Conservation (phyloP, 208 protist species). For the Leishmania turanica region DNA sequence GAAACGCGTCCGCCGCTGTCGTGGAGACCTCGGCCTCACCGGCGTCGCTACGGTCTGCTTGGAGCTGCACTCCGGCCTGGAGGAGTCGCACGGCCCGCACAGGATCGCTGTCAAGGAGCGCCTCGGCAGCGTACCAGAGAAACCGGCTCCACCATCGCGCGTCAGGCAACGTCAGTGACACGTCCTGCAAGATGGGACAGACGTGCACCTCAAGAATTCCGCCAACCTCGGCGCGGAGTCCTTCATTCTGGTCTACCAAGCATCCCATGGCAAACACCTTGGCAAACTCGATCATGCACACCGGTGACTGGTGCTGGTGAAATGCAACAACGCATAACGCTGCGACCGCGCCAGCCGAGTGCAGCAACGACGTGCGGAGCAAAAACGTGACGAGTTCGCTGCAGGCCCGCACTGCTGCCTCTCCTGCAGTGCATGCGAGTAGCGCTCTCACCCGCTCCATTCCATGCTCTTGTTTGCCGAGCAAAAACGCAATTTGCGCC, state of each 20-base stretch:
- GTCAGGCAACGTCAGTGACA: not conserved
- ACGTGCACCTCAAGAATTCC: constrained; percentile 14
- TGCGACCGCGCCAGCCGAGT: constrained; percentile 12
- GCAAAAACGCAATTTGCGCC: constrained; percentile 23
- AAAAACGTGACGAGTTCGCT: constrained; percentile 30
- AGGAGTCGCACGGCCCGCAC: constrained; percentile 22
- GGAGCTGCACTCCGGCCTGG: constrained; percentile 17
- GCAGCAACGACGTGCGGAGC: not conserved
- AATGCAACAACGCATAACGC: constrained; percentile 2
- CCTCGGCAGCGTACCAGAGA: constrained; percentile 35
- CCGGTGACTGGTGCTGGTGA: not conserved
- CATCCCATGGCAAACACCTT: constrained; percentile 32
- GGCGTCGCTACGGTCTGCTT: not conserved
- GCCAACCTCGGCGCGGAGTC: not conserved
- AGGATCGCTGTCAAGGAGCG: constrained; percentile 7
- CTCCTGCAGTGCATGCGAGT: not conserved
- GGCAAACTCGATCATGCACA: constrained; percentile 27
- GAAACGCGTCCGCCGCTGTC: not conserved
- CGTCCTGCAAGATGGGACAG: constrained; percentile 15
- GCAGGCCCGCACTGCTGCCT: constrained; percentile 1
- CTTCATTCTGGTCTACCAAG: not conserved
- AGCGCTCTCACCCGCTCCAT: constrained; percentile 2
- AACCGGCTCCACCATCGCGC: constrained; percentile 44
- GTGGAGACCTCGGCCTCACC: not conserved
- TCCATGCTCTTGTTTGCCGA: constrained; percentile 5